Conservation (phyloP, 805 yeast genomes). For the Starmerella kuoi region DNA sequence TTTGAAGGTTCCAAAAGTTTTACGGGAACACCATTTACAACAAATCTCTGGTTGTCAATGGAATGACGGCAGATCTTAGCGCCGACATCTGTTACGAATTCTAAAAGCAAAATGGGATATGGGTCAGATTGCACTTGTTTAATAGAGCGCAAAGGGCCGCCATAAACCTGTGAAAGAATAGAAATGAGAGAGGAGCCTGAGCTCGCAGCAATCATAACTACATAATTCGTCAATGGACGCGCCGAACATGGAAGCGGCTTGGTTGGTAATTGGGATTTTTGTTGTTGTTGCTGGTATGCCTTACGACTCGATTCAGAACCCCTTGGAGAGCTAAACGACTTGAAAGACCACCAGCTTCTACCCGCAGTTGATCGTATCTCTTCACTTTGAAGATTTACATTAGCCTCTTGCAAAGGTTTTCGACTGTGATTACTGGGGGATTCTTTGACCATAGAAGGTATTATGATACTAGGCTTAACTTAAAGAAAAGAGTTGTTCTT, state of each 20-base stretch:
- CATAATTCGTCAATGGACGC: neutral
- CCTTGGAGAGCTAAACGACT: neutral
- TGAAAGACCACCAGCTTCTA: slow-evolving; percentile 9
- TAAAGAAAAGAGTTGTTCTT: too few species aligned
- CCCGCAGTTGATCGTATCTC: neutral
- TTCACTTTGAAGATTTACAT: too few species aligned
- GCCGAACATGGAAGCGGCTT: too few species aligned
- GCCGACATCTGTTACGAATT: slow-evolving; percentile 2
- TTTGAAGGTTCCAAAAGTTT: neutral
- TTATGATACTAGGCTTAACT: too few species aligned
- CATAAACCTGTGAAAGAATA: slow-evolving; percentile 20
- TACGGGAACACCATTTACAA: slow-evolving; percentile 6
- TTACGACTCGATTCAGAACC: too few species aligned
- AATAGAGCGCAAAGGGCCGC: slow-evolving; percentile 18
- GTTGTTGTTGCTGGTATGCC: too few species aligned
- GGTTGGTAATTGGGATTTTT: too few species aligned
- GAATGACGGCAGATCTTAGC: slow-evolving; percentile 4
- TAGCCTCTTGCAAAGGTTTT: too few species aligned
- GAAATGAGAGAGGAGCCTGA: slow-evolving; percentile 1
- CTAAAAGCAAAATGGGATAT: slow-evolving; percentile 2
- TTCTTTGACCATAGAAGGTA: too few species aligned
- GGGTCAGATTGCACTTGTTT: neutral
- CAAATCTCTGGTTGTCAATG: neutral
- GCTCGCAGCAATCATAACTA: neutral
- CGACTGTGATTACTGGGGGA: too few species aligned